These are phyloP conservation scores for Pulveroboletus sp. DNA, from an alignment of 768 basidiomycete genomes.

Conservation along the genomic window DNA sequence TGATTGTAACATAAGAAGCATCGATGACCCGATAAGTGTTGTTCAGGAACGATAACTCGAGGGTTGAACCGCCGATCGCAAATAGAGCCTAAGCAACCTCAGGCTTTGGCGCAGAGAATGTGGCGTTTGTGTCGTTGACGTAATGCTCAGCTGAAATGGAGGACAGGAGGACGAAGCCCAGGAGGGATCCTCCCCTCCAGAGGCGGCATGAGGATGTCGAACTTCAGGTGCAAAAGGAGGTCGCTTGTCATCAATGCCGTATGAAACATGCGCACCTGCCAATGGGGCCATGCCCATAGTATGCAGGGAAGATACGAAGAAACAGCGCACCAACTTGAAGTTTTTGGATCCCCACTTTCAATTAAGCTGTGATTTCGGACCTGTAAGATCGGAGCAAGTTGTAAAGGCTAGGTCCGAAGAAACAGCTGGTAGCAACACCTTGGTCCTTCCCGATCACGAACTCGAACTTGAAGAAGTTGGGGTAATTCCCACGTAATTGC, in stretches of 20 bases:
- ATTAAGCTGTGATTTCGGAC: no score
- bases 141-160: slow-evolving; percentile 18
- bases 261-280: no score
- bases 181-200: not conserved
- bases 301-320: no score
- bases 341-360: no score
- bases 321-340: no score
- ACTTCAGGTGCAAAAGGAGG: no score
- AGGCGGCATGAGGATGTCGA: not conserved
- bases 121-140: slow-evolving; percentile 24
- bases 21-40: slow-evolving; percentile 18
- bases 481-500: not conserved
- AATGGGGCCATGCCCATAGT: no score
- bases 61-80: slow-evolving; percentile 6
- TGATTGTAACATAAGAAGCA: slow-evolving; percentile 24
- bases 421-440: no score
- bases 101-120: slow-evolving; percentile 21
- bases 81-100: slow-evolving; percentile 24
- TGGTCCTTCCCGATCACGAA: slow-evolving; percentile 1
- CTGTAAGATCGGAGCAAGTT: no score
- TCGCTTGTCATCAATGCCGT: no score
- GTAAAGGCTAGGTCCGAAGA: no score
- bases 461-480: not conserved
- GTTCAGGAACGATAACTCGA: slow-evolving; percentile 19
- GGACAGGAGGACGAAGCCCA: slow-evolving; percentile 2